Conservation (phyloP, 139 green algal species). For the Klebsormidium nitens region DNA sequence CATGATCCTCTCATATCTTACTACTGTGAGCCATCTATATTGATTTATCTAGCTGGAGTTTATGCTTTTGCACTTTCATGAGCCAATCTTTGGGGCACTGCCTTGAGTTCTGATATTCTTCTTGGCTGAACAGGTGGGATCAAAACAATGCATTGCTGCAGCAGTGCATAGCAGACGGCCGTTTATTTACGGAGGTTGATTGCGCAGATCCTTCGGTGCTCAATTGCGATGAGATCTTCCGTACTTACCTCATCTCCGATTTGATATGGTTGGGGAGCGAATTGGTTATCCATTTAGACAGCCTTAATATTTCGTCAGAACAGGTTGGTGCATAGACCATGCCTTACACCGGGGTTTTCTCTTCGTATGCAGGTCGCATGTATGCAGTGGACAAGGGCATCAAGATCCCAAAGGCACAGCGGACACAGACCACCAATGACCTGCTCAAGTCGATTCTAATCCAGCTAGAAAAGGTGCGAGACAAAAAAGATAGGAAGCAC, state of each 20-base stretch:
- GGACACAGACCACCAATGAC: constrained; percentile 32
- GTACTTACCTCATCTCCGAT: background rate
- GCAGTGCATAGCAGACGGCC: background rate
- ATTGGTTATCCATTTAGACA: background rate
- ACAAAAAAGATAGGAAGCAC: no score
- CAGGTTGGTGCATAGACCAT: background rate
- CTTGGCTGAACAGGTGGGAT: background rate
- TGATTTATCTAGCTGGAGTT: background rate
- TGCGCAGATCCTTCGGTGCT: background rate
- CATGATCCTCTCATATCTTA: constrained; percentile 38
- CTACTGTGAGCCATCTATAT: constrained; percentile 29
- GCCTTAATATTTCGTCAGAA: background rate
- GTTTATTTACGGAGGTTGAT: background rate
- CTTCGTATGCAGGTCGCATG: constrained; percentile 22
- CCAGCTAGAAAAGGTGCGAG: constrained; percentile 33
- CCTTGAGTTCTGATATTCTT: background rate
- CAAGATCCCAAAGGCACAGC: constrained; percentile 18
- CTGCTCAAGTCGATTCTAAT: constrained; percentile 24
- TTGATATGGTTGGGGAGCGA: background rate
- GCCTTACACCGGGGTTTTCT: background rate
- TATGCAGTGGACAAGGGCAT: constrained; percentile 39
- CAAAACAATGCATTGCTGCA: background rate
- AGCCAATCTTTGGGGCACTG: background rate
- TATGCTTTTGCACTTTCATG: background rate
- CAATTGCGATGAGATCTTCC: background rate